A percentile compares a stretch with the other conserved stretches of the same genome.
phyloP scores from a whole-genome alignment of 1,284 basidiomycete species.

The Malassezia brasiliensis region DNA sequence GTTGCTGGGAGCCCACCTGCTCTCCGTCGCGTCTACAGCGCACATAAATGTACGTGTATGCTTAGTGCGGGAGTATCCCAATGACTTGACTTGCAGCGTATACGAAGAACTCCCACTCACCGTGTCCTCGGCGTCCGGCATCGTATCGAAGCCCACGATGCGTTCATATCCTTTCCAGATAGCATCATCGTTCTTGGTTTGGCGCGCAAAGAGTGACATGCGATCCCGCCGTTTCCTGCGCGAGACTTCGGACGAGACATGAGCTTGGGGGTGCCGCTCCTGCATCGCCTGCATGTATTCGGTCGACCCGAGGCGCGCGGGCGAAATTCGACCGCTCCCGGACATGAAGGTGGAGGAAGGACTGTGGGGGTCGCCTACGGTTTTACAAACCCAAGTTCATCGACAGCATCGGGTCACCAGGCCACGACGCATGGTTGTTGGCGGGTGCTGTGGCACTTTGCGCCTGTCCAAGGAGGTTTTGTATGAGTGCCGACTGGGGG shows the following conservation, averaged over 20 bases:
- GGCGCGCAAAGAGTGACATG: slow-evolving; percentile 14
- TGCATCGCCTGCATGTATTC: slow-evolving; percentile 4
- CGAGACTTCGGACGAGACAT: background rate
- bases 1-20: background rate
- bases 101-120: slow-evolving; percentile 35
- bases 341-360: background rate
- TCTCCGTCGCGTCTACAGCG: slow-evolving; percentile 67
- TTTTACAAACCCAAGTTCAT: background rate
- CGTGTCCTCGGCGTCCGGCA: slow-evolving; percentile 45
- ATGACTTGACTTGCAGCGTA: slow-evolving; percentile 65
- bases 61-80: slow-evolving; percentile 67
- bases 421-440: too few relatives aligned
- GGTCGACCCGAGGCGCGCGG: background rate
- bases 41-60: slow-evolving; percentile 83
- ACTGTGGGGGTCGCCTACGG: background rate
- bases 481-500: too few relatives aligned
- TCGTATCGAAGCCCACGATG: slow-evolving; percentile 46
- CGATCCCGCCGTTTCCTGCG: background rate
- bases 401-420: too few relatives aligned
- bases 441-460: too few relatives aligned
- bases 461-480: too few relatives aligned
- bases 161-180: slow-evolving; percentile 31
- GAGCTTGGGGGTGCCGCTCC: background rate
- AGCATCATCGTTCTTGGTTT: background rate
- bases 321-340: background rate